These are phyloP conservation scores for Plasmodium adleri DNA, from an alignment of 169 alveolate genomes.

Conservation along the genomic window DNA sequence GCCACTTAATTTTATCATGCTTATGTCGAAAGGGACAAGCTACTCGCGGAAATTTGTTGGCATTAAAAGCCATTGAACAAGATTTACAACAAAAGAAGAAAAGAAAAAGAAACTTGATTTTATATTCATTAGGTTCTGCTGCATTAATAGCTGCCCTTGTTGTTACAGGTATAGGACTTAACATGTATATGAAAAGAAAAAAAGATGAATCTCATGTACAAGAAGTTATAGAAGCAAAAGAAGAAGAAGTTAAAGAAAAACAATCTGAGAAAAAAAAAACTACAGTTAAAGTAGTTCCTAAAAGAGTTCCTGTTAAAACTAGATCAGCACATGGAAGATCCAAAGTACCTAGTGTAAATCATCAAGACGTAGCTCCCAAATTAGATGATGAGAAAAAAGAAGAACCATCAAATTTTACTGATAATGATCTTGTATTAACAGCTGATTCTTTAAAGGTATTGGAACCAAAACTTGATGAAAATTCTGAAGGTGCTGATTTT, in stretches of 20 bases:
- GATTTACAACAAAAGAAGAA: conserved; percentile 8
- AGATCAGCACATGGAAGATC: background rate
- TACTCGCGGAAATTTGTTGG: background rate
- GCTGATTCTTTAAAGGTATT: no score
- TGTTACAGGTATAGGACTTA: conserved; percentile 29
- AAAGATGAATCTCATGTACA: background rate
- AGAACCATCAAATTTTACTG: no score
- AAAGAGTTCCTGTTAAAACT: background rate
- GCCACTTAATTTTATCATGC: conserved; percentile 5
- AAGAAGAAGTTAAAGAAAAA: background rate
- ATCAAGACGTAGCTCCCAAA: no score
- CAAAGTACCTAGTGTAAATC: no score
- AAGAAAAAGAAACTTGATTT: conserved; percentile 6
- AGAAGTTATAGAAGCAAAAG: background rate
- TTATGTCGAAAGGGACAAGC: background rate
- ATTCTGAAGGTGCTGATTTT: no score
- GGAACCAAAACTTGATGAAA: no score
- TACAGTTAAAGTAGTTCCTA: background rate
- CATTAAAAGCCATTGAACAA: background rate
- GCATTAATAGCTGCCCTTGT: conserved; percentile 13
- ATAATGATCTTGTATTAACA: no score
- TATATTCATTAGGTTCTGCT: conserved; percentile 23
- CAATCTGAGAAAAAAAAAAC: background rate
- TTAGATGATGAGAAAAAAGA: no score
- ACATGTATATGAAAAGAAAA: conserved; percentile 26